These are phyloP conservation scores for Aspergillus leporis DNA, from an alignment of 495 filamentous ascomycete species.

Conservation along the genomic window DNA sequence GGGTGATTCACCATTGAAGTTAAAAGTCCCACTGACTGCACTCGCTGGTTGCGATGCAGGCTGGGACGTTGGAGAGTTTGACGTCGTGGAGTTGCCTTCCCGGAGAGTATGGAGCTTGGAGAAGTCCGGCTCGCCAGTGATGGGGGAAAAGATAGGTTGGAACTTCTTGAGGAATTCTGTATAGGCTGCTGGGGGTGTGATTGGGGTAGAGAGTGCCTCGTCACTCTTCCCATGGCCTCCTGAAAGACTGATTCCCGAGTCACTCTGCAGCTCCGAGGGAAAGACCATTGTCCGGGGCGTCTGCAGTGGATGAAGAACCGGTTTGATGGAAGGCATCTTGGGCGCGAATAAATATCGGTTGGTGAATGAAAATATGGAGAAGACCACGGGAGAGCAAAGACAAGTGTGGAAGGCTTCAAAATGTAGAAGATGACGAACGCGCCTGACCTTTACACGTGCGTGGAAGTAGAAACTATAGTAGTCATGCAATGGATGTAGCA, in stretches of 20 bases:
- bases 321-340: constrained; percentile 59
- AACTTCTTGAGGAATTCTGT: constrained; percentile 86
- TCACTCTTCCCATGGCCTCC: constrained; percentile 49
- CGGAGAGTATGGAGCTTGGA: constrained; percentile 34
- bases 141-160: constrained; percentile 60
- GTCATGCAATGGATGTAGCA: constrained; percentile 5
- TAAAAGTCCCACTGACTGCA: constrained; percentile 37
- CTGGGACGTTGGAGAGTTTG: neutral
- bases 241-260: constrained; percentile 31
- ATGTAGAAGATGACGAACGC: neutral
- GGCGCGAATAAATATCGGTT: constrained; percentile 8
- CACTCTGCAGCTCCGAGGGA: constrained; percentile 67
- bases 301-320: constrained; percentile 68
- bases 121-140: constrained; percentile 33
- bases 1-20: constrained; percentile 16
- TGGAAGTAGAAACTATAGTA: constrained; percentile 10
- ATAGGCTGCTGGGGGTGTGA: constrained; percentile 90
- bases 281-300: constrained; percentile 77
- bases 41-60: constrained; percentile 43
- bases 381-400: neutral
- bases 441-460: constrained; percentile 3
- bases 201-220: constrained; percentile 69
- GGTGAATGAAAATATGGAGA: neutral
- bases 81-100: constrained; percentile 1
- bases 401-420: neutral